These are phyloP conservation scores for Ogataea glucozyma DNA, from an alignment of 805 yeast genomes.

Conservation along the genomic window DNA sequence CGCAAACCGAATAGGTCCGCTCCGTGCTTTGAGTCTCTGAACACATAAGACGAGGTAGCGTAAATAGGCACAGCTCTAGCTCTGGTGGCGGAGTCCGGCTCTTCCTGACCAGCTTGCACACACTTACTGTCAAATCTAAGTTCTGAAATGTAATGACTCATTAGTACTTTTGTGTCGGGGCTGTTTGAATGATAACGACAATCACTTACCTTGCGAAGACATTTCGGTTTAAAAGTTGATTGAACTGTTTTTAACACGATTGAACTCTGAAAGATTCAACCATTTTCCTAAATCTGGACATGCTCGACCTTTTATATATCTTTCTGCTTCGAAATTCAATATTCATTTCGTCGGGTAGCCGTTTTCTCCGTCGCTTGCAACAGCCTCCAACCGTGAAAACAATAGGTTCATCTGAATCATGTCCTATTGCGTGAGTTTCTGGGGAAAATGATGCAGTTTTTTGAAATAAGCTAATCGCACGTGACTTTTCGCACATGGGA, in stretches of 20 bases:
- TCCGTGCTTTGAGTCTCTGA: constrained; percentile 87
- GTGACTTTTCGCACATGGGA: constrained; percentile 1
- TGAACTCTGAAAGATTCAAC: neutral
- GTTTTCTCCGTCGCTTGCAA: constrained; percentile 2
- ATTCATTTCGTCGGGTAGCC: too few relatives aligned
- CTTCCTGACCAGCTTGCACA: constrained; percentile 93
- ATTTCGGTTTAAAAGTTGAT: neutral
- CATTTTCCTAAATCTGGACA: neutral
- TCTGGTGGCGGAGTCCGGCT: constrained; percentile 54
- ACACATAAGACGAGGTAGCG: constrained; percentile 87
- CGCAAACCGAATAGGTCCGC: constrained; percentile 86
- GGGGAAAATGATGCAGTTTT: neutral
- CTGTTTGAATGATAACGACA: neutral
- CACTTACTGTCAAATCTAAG: constrained; percentile 87
- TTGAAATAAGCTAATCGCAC: constrained; percentile 4
- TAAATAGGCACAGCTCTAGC: constrained; percentile 93
- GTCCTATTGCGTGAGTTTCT: constrained; percentile 2
- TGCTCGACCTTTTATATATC: neutral
- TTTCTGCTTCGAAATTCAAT: too few relatives aligned
- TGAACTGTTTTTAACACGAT: neutral
- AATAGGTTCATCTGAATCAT: neutral
- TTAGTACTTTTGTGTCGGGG: neutral
- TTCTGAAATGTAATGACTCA: constrained; percentile 33
- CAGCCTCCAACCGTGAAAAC: neutral
- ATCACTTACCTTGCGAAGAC: constrained; percentile 8